A percentile compares a stretch with the other conserved stretches of the same genome.
Conservation (phyloP, 2,329 filamentous ascomycete species). For the Aspergillus uvarum region DNA sequence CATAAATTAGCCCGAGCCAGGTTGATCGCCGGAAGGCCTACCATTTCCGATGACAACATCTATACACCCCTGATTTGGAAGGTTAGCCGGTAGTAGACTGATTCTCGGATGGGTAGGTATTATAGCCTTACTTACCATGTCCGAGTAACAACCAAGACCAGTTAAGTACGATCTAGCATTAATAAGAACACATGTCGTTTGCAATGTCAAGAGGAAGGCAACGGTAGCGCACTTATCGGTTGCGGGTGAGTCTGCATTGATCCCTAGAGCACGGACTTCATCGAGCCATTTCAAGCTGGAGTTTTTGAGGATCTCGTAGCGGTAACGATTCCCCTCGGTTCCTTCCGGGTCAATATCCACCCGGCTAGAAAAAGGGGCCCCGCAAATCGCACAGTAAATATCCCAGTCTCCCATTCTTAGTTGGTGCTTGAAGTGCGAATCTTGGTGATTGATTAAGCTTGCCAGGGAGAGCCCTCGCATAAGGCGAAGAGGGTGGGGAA, state of each 20-base stretch:
- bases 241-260: not conserved
- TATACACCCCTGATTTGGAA: no score
- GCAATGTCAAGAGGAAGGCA: not conserved
- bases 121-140: no score
- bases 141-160: no score
- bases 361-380: conserved; percentile 6
- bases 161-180: not conserved
- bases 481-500: no score
- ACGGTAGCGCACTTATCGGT: conserved; percentile 1
- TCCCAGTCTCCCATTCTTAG: conserved; percentile 6
- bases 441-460: no score
- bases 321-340: conserved; percentile 4
- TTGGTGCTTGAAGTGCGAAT: no score
- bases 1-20: no score
- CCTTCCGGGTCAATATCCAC: conserved; percentile 8
- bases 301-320: conserved; percentile 7
- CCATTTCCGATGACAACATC: no score
- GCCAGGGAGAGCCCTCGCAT: no score
- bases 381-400: conserved; percentile 5
- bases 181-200: not conserved
- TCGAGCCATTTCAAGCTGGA: conserved; percentile 7
- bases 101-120: no score
- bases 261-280: conserved; percentile 2
- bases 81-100: no score
- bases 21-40: no score